A percentile compares a stretch with the other conserved stretches of the same genome.
Evolutionary conservation across 768 basidiomycete species (phyloP).

Genomic region (Lactarius trivialis): DNA sequence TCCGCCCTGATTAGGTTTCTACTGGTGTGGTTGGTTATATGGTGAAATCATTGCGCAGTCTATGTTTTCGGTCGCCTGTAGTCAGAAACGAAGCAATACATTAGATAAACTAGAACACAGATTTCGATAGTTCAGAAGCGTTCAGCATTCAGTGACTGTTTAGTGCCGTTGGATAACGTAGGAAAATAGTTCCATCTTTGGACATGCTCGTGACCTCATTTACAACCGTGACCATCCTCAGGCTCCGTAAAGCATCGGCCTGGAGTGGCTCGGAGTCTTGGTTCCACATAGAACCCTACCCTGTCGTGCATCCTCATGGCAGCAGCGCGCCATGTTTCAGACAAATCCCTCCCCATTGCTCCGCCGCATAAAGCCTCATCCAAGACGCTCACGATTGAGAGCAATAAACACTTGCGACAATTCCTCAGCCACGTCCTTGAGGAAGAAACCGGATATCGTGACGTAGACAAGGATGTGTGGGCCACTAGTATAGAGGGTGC

Average conservation of each 20-base stretch:
- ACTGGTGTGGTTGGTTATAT: no score
- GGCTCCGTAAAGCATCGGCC: neutral
- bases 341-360: neutral
- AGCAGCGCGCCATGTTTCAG: neutral
- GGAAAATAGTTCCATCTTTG: neutral
- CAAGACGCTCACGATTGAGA: conserved; percentile 15
- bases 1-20: no score
- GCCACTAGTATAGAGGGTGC: conserved; percentile 7
- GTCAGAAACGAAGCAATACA: no score
- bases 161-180: conserved; percentile 2
- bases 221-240: neutral
- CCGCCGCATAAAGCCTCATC: neutral
- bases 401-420: conserved; percentile 7
- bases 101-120: no score
- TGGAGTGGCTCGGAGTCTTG: neutral
- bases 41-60: no score
- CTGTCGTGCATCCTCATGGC: conserved; percentile 9
- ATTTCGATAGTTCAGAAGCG: no score
- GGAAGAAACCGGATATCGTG: conserved; percentile 16
- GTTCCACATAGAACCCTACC: neutral
- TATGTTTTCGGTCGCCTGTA: no score
- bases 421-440: conserved; percentile 10
- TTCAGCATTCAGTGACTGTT: no score
- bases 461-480: conserved; percentile 16
- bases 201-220: conserved; percentile 1